Evolutionary conservation across 805 yeast genomes (phyloP).

Genomic region (Candida stauntonica): DNA sequence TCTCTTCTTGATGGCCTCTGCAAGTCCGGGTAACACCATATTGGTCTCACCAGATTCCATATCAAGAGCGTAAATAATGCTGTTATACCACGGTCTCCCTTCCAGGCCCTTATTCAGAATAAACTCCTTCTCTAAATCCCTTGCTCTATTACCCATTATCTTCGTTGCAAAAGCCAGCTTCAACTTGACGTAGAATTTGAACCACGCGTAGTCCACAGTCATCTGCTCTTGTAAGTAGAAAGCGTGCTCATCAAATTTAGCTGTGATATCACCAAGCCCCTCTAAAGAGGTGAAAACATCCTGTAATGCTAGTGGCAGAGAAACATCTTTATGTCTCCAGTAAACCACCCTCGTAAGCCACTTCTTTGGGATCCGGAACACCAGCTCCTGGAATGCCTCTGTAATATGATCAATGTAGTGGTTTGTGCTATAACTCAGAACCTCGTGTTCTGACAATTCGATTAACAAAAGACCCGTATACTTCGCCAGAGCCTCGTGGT

Average conservation of each 20-base stretch:
- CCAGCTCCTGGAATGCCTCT: slow-evolving; percentile 30
- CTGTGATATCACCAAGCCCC: slow-evolving; percentile 3
- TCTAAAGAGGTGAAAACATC: slow-evolving; percentile 7
- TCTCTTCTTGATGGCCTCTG: slow-evolving; percentile 46
- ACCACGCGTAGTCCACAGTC: slow-evolving; percentile 75
- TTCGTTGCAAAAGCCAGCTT: slow-evolving; percentile 54
- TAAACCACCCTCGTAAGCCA: slow-evolving; percentile 26
- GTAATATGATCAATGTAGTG: slow-evolving; percentile 45
- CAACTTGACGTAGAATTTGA: slow-evolving; percentile 54
- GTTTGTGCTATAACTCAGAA: slow-evolving; percentile 43
- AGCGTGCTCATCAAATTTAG: slow-evolving; percentile 44
- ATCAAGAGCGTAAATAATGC: slow-evolving; percentile 59
- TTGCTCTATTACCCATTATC: slow-evolving; percentile 43
- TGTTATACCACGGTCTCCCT: slow-evolving; percentile 57
- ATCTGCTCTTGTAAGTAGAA: slow-evolving; percentile 45
- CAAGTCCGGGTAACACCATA: slow-evolving; percentile 54
- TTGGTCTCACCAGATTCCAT: slow-evolving; percentile 46
- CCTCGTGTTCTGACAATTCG: slow-evolving; percentile 52
- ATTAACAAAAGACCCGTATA: slow-evolving; percentile 53
- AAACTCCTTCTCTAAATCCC: slow-evolving; percentile 18
- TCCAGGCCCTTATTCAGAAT: slow-evolving; percentile 42
- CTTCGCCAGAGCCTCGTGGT: slow-evolving; percentile 55
- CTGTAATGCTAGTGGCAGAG: slow-evolving; percentile 10
- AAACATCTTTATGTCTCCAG: slow-evolving; percentile 1
- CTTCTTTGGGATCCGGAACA: slow-evolving; percentile 24